Conservation (phyloP, 2,329 filamentous ascomycete genomes). For the Trichoderma oligosporum region DNA sequence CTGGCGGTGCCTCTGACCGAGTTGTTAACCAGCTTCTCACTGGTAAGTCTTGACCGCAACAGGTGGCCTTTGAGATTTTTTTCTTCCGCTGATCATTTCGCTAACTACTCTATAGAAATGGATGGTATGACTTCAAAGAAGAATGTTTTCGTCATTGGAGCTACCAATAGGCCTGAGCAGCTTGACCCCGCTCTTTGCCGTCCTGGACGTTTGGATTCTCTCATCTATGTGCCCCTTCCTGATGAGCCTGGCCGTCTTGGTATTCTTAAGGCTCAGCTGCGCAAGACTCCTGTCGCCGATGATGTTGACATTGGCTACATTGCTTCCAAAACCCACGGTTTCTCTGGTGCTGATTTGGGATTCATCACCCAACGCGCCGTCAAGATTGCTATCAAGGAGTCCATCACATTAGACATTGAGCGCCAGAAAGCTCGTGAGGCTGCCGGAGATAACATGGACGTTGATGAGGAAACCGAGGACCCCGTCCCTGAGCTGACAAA, state of each 20-base stretch:
- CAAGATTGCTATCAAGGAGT: conserved; percentile 99
- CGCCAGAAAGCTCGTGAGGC: conserved; percentile 85
- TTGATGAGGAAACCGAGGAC: conserved; percentile 73
- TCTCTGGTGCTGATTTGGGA: conserved; percentile 98
- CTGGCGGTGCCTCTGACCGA: conserved; percentile 96
- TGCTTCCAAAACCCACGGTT: conserved; percentile 94
- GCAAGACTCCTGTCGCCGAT: conserved; percentile 87
- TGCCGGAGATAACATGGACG: conserved; percentile 71
- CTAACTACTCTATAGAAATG: conserved; percentile 69
- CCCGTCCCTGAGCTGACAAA: conserved; percentile 94
- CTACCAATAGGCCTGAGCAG: conserved; percentile 97
- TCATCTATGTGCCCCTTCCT: conserved; percentile 96
- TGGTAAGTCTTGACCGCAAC: conserved; percentile 52
- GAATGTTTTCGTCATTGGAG: conserved; percentile 99
- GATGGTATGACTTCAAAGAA: conserved; percentile 99
- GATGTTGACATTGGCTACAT: conserved; percentile 92
- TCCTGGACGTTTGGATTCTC: conserved; percentile 95
- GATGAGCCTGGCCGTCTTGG: conserved; percentile 84
- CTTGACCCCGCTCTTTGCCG: conserved; percentile 96
- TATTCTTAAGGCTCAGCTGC: conserved; percentile 92
- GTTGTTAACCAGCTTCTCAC: conserved; percentile 99
- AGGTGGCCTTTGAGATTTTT: background rate
- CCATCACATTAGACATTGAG: conserved; percentile 85
- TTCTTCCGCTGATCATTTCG: conserved; percentile 2
- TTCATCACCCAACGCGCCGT: conserved; percentile 98